Percentiles rank a stretch among this genome's conserved stretches.
These are phyloP conservation scores for Leccinum griseonigrum DNA, from an alignment of 1,284 basidiomycete genomes.

Conservation along the genomic window DNA sequence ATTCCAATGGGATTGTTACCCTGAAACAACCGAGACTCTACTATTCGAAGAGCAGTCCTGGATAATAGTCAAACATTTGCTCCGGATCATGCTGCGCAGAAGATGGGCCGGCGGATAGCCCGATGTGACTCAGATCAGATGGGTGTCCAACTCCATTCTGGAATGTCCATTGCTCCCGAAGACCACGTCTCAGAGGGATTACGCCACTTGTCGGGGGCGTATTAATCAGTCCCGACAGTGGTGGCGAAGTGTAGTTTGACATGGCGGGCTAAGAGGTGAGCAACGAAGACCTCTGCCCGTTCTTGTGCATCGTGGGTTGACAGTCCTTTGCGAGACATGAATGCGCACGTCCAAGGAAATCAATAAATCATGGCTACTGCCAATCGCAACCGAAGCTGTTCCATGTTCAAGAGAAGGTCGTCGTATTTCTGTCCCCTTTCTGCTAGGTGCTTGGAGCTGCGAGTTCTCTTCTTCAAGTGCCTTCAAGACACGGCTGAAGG, in stretches of 20 bases:
- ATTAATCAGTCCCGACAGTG: constrained; percentile 18
- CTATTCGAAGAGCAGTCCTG: constrained; percentile 38
- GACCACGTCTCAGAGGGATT: constrained; percentile 22
- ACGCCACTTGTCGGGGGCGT: constrained; percentile 19
- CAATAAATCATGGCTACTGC: constrained; percentile 55
- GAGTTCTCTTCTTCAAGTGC: constrained; percentile 79
- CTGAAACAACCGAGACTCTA: constrained; percentile 58
- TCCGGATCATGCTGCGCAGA: constrained; percentile 33
- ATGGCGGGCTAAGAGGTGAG: constrained; percentile 29
- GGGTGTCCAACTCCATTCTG: constrained; percentile 25
- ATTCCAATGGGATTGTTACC: constrained; percentile 7
- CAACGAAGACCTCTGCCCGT: constrained; percentile 29
- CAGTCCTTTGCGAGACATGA: constrained; percentile 50
- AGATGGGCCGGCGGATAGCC: constrained; percentile 16
- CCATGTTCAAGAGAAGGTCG: constrained; percentile 56
- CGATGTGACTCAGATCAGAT: constrained; percentile 13
- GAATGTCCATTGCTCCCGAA: constrained; percentile 20
- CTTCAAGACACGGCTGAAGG: constrained; percentile 33
- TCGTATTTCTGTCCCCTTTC: constrained; percentile 36
- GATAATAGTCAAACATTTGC: constrained; percentile 39
- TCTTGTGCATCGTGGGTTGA: constrained; percentile 32
- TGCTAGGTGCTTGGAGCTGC: constrained; percentile 55
- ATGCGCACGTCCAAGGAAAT: constrained; percentile 76
- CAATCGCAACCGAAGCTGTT: constrained; percentile 62
- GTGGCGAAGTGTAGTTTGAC: constrained; percentile 33